These are phyloP conservation scores for Hericium alpestre DNA, from an alignment of 768 basidiomycete genomes.

Conservation along the genomic window DNA sequence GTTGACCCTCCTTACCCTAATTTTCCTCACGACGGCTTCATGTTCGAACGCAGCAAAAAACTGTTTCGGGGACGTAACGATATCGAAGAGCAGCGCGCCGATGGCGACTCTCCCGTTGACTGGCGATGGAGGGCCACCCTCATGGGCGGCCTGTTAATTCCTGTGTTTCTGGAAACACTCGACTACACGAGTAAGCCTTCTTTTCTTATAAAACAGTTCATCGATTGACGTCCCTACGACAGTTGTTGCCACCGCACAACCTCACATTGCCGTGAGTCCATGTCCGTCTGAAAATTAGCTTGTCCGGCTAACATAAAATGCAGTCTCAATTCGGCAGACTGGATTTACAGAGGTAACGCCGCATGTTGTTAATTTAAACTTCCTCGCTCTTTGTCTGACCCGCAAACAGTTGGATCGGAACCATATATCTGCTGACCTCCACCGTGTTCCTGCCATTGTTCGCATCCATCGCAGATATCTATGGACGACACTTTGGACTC, in stretches of 20 bases:
- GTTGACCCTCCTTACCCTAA: no score
- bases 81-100: no score
- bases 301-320: not conserved
- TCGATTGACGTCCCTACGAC: not conserved
- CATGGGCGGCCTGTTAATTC: conserved; percentile 29
- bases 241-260: conserved; percentile 45
- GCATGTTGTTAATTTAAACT: not conserved
- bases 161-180: conserved; percentile 31
- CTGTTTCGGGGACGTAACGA: no score
- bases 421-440: conserved; percentile 38
- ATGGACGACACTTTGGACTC: conserved; percentile 37
- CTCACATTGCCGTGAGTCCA: conserved; percentile 35
- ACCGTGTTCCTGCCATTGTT: conserved; percentile 45
- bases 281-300: not conserved
- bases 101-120: no score
- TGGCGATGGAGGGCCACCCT: conserved; percentile 5
- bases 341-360: conserved; percentile 22
- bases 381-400: not conserved
- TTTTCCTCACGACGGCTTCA: no score
- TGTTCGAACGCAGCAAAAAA: no score
- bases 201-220: not conserved
- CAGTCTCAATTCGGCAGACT: conserved; percentile 25
- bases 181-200: conserved; percentile 24
- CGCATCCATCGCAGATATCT: conserved; percentile 38
- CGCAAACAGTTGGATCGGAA: conserved; percentile 34